phyloP scores from a whole-genome alignment of 2,329 filamentous ascomycete genomes.

The Epichloe sp. region DNA sequence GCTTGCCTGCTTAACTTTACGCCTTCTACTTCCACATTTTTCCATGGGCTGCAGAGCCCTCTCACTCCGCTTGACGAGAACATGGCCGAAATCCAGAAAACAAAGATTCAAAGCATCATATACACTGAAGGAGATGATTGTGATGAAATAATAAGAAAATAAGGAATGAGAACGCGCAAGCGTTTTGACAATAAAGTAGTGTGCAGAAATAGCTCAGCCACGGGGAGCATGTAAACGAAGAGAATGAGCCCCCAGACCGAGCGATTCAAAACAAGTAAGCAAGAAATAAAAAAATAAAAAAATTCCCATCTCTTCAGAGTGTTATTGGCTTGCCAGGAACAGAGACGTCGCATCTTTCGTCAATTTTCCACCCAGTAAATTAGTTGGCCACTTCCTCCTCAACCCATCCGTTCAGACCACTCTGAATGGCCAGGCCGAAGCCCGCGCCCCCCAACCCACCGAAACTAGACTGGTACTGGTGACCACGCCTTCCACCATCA shows the following conservation, averaged over 20 bases:
- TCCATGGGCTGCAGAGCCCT: neutral
- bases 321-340: neutral
- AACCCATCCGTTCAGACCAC: conserved; percentile 53
- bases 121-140: conserved; percentile 17
- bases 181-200: neutral
- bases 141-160: conserved; percentile 14
- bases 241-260: conserved; percentile 9
- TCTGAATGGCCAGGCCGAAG: conserved; percentile 49
- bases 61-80: neutral
- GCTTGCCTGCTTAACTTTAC: neutral
- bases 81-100: neutral
- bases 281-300: conserved; percentile 20
- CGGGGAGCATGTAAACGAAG: conserved; percentile 4
- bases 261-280: conserved; percentile 13
- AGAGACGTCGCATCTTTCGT: neutral
- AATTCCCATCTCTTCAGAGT: conserved; percentile 17
- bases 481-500: conserved; percentile 45
- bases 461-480: conserved; percentile 53
- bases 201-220: neutral
- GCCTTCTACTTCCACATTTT: neutral
- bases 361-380: conserved; percentile 8
- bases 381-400: conserved; percentile 53
- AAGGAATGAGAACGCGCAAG: conserved; percentile 9
- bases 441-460: conserved; percentile 44
- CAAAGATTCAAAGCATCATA: conserved; percentile 16